Percentiles rank a stretch among this genome's conserved stretches.
Conservation (phyloP, 208 protist species). For the Spongospora subterranea region DNA sequence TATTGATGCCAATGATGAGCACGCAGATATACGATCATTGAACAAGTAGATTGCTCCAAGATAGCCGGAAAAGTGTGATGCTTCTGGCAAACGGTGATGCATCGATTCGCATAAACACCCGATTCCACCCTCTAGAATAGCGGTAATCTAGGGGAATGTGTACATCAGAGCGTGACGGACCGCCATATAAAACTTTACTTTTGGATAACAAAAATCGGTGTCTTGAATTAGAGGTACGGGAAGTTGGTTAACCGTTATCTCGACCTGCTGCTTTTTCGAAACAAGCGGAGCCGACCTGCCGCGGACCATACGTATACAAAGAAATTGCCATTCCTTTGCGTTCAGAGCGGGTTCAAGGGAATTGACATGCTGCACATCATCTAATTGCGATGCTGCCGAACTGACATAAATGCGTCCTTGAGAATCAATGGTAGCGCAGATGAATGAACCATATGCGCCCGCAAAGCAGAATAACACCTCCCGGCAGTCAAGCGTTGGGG, state of each 20-base stretch:
- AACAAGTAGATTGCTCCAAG: background rate
- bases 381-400: background rate
- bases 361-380: background rate
- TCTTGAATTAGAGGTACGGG: background rate
- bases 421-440: background rate
- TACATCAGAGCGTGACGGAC: background rate
- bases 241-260: background rate
- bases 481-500: background rate
- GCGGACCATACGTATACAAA: background rate
- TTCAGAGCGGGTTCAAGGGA: background rate
- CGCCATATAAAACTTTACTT: background rate
- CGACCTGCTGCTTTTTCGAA: background rate
- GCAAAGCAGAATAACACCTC: background rate
- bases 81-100: background rate
- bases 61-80: background rate
- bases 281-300: background rate
- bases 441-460: background rate
- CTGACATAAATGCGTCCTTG: background rate
- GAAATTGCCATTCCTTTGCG: background rate
- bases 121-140: background rate
- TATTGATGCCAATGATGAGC: background rate
- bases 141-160: background rate
- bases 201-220: background rate
- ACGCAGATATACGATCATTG: slow-evolving; percentile 5
- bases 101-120: background rate